Conservation (phyloP, 306 rosid genomes). For the Sicyos baderoa region DNA sequence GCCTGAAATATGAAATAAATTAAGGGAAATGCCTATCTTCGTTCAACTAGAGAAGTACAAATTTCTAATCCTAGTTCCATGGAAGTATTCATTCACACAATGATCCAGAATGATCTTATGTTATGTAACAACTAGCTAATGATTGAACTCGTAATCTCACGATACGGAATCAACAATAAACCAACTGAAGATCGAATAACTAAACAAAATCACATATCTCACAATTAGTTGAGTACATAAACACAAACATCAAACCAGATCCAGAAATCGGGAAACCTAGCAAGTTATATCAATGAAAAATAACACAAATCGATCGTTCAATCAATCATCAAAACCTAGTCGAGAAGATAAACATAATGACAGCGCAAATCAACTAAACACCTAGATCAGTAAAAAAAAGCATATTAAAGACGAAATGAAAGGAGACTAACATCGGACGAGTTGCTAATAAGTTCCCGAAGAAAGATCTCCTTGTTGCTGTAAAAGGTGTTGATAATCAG, state of each 20-base stretch:
- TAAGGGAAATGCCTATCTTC: neutral
- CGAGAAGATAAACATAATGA: no score
- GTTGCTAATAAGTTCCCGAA: conserved; percentile 77
- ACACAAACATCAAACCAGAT: neutral
- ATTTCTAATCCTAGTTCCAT: neutral
- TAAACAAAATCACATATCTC: neutral
- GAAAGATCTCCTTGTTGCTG: conserved; percentile 92
- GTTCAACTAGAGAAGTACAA: neutral
- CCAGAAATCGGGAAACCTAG: neutral
- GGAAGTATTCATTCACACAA: neutral
- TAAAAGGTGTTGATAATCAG: conserved; percentile 82
- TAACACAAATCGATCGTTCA: neutral
- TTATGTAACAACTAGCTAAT: neutral
- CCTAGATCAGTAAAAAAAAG: neutral
- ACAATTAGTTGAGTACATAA: neutral
- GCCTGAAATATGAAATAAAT: conserved; percentile 33
- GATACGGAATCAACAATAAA: no score
- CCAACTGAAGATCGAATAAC: neutral
- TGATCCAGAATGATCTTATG: neutral
- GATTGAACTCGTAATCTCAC: no score
- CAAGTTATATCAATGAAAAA: no score
- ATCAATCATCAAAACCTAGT: no score
- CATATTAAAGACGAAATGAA: neutral
- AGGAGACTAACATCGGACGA: conserved; percentile 53
- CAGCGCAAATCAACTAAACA: no score